Percentiles rank a stretch among this genome's conserved stretches.
Conservation (phyloP, 495 filamentous ascomycete species). For the Hypoxylon crocopeplum region DNA sequence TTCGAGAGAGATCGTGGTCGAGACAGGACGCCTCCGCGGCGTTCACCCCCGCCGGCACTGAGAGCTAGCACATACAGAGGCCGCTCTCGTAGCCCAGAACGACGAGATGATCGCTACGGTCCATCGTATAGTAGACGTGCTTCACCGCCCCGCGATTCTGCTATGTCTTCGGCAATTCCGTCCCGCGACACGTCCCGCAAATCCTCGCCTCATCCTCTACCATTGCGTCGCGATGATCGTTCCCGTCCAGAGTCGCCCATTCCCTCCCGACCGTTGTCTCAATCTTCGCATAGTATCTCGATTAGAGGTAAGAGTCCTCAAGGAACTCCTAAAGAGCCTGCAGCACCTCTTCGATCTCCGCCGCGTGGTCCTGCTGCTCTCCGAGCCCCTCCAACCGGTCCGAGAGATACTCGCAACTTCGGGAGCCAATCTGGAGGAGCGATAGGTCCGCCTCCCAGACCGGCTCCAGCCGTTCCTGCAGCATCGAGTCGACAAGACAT, state of each 20-base stretch:
- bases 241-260: constrained; percentile 49
- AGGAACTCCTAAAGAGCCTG: constrained; percentile 34
- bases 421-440: constrained; percentile 41
- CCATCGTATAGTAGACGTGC: constrained; percentile 48
- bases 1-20: constrained; percentile 51
- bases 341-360: constrained; percentile 45
- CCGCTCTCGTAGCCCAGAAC: constrained; percentile 52
- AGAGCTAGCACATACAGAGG: constrained; percentile 49
- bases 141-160: constrained; percentile 49
- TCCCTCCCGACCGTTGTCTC: constrained; percentile 41
- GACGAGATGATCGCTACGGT: constrained; percentile 52
- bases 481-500: constrained; percentile 44
- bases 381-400: constrained; percentile 54
- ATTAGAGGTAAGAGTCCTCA: constrained; percentile 40
- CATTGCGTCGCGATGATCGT: constrained; percentile 49
- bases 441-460: constrained; percentile 42
- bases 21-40: constrained; percentile 48
- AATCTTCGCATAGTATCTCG: constrained; percentile 34
- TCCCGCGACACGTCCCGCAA: constrained; percentile 52
- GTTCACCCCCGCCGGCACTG: constrained; percentile 43
- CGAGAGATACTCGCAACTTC: constrained; percentile 48
- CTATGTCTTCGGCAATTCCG: constrained; percentile 50
- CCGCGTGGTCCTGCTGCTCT: constrained; percentile 56
- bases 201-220: constrained; percentile 52
- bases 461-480: constrained; percentile 38